Percentiles rank a stretch among this genome's conserved stretches.
phyloP scores from a whole-genome alignment of 73 alveolate genomes.

The Effrenium voratum region DNA sequence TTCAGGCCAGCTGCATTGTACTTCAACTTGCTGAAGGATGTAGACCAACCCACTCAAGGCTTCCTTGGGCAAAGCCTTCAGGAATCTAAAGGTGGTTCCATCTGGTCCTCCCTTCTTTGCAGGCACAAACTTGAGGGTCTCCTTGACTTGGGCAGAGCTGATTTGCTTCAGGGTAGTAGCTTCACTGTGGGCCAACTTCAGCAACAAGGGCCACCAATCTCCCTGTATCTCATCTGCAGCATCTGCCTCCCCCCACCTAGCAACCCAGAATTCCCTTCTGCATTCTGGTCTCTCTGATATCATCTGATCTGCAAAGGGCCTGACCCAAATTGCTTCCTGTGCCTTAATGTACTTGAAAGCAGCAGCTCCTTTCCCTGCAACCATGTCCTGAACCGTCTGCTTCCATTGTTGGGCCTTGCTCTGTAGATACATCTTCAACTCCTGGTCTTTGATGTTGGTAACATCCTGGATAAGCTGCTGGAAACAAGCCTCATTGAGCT shows the following conservation, averaged over 20 bases:
- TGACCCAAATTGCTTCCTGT: background rate
- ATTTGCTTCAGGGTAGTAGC: background rate
- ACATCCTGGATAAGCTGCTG: too few species aligned
- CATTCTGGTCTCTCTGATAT: background rate
- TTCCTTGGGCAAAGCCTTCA: background rate
- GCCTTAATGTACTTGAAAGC: background rate
- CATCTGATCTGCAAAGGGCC: background rate
- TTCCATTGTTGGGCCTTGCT: background rate
- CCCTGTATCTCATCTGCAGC: background rate
- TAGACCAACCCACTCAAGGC: background rate
- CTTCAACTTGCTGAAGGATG: background rate
- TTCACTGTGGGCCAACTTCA: background rate
- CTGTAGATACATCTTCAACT: background rate
- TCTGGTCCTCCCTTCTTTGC: slow-evolving; percentile 3
- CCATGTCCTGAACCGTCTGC: background rate
- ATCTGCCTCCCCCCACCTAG: background rate
- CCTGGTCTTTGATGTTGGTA: too few species aligned
- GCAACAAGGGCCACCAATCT: background rate
- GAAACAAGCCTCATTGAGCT: too few species aligned
- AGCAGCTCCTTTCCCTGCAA: background rate
- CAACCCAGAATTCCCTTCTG: background rate
- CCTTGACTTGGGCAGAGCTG: background rate
- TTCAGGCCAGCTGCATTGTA: background rate
- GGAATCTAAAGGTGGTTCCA: background rate
- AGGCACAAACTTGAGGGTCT: background rate